Conservation (phyloP, 2,329 filamentous ascomycete genomes). For the Dothidotthia symphoricarpi region DNA sequence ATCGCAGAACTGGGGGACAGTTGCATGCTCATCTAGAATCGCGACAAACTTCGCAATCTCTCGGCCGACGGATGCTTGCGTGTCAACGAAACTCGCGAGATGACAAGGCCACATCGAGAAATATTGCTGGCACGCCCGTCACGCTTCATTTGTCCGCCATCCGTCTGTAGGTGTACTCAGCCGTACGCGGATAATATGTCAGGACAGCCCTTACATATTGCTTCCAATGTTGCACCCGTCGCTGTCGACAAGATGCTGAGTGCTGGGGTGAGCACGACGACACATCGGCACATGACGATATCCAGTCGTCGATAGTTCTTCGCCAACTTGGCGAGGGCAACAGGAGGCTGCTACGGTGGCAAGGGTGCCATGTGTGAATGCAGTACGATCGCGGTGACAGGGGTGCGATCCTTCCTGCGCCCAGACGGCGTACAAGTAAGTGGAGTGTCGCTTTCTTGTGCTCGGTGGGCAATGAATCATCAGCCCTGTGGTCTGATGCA, state of each 20-base stretch:
- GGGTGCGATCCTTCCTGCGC: constrained; percentile 15
- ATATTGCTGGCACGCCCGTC: constrained; percentile 9
- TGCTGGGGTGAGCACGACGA: background rate
- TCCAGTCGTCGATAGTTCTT: constrained; percentile 10
- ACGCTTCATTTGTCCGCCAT: constrained; percentile 16
- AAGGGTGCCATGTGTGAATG: constrained; percentile 41
- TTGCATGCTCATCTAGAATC: too few species aligned
- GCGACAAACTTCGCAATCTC: constrained; percentile 4
- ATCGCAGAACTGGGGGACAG: too few species aligned
- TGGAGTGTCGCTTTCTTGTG: constrained; percentile 6
- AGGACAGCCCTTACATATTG: constrained; percentile 21
- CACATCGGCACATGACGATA: constrained; percentile 14
- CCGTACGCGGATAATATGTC: constrained; percentile 21
- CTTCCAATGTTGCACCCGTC: constrained; percentile 32
- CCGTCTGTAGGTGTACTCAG: constrained; percentile 11
- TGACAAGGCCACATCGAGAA: constrained; percentile 2
- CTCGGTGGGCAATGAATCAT: constrained; percentile 3
- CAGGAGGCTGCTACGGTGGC: constrained; percentile 21
- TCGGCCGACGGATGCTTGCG: constrained; percentile 8
- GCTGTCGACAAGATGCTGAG: constrained; percentile 15
- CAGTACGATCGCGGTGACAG: constrained; percentile 16
- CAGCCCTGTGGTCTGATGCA: constrained; percentile 26
- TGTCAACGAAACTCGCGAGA: constrained; percentile 5
- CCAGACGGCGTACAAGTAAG: constrained; percentile 13
- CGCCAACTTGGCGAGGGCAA: constrained; percentile 5